phyloP scores from a whole-genome alignment of 495 filamentous ascomycete species.

The Aspergillus sparsus region DNA sequence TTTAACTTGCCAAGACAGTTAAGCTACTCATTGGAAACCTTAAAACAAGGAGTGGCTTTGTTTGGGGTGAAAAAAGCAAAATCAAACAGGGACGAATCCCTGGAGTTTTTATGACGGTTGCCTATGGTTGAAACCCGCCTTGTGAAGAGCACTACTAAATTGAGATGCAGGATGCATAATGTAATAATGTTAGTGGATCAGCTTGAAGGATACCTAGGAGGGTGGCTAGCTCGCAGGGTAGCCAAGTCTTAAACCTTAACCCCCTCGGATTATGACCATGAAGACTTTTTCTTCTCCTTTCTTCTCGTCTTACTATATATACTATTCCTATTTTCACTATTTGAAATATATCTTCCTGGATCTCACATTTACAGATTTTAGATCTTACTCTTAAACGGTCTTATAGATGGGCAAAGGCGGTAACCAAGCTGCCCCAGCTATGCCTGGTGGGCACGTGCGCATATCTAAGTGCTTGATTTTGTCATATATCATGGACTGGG shows the following conservation, averaged over 20 bases:
- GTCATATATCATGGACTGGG: conserved; percentile 57
- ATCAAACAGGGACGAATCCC: background rate
- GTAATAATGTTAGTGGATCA: background rate
- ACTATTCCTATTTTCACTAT: background rate
- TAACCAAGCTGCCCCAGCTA: background rate
- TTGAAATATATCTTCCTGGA: background rate
- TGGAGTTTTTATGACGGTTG: background rate
- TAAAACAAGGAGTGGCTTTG: background rate
- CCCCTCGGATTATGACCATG: background rate
- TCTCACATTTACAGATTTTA: background rate
- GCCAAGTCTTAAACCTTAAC: background rate
- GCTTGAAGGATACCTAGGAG: background rate
- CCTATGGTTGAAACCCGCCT: background rate
- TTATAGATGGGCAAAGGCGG: background rate
- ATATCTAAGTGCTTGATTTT: conserved; percentile 43
- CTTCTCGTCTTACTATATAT: background rate
- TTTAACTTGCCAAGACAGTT: background rate
- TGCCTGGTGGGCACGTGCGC: conserved; percentile 12
- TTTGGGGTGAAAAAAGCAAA: background rate
- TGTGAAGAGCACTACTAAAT: background rate
- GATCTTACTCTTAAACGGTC: background rate
- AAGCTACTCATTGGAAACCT: background rate
- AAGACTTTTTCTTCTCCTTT: background rate
- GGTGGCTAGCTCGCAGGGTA: background rate
- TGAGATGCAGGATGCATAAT: conserved; percentile 4